Evolutionary conservation across 73 alveolate species (phyloP).

Genomic region (Durusdinium trenchii): DNA sequence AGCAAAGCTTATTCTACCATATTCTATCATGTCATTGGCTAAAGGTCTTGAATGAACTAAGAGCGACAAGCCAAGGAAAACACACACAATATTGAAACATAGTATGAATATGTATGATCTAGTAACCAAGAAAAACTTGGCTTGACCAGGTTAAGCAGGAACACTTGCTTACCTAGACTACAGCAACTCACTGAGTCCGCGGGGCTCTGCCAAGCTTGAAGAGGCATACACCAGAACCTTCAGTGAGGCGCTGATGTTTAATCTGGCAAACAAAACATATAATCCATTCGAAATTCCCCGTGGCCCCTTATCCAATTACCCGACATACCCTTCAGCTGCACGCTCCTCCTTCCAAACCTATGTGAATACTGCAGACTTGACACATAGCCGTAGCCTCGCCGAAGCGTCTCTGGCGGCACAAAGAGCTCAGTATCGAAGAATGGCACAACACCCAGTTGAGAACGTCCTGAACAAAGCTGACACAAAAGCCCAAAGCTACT

Average conservation of each 20-base stretch:
- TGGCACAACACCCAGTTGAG: slow-evolving; percentile 65
- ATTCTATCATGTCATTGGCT: no score
- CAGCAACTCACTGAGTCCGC: not conserved
- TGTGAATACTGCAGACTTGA: not conserved
- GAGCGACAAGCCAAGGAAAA: not conserved
- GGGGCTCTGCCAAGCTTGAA: slow-evolving; percentile 44
- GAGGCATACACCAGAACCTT: slow-evolving; percentile 84
- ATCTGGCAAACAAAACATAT: no score
- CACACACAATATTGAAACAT: not conserved
- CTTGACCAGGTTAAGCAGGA: not conserved
- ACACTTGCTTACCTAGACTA: not conserved
- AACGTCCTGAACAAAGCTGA: slow-evolving; percentile 24
- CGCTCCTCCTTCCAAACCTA: no score
- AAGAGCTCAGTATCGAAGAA: not conserved
- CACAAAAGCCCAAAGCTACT: no score
- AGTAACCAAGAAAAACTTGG: not conserved
- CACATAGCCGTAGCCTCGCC: slow-evolving; percentile 39
- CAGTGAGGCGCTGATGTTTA: not conserved
- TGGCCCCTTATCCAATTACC: no score
- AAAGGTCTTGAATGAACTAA: not conserved
- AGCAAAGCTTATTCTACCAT: not conserved
- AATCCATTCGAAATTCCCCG: no score
- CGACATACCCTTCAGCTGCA: no score
- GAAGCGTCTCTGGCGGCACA: slow-evolving; percentile 64
- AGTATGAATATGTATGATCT: not conserved